Conservation (phyloP, 176 grass and related monocot genomes). For the Zea mays region DNA sequence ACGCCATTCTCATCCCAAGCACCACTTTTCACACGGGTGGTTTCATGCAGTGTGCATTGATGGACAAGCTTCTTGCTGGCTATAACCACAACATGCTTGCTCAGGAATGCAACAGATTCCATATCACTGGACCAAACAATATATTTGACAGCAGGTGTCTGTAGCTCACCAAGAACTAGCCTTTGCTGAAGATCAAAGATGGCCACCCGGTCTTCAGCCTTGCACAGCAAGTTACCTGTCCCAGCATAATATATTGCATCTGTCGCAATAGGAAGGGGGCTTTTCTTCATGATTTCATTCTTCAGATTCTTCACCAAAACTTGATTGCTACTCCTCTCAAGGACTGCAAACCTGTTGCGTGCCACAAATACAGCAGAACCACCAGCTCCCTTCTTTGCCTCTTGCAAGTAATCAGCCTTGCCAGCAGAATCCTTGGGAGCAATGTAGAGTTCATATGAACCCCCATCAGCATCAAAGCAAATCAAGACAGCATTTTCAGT, state of each 20-base stretch:
- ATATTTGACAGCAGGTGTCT: conserved; percentile 78
- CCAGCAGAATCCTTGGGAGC: conserved; percentile 78
- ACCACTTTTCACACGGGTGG: conserved; percentile 97
- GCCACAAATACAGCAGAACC: conserved; percentile 82
- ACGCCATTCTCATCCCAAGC: conserved; percentile 52
- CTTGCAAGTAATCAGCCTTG: conserved; percentile 76
- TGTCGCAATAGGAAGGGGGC: conserved; percentile 71
- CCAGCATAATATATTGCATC: conserved; percentile 94
- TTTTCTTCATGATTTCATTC: conserved; percentile 95
- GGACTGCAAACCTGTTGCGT: conserved; percentile 83
- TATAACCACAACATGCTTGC: conserved; percentile 90
- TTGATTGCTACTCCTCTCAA: conserved; percentile 87
- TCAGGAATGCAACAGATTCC: conserved; percentile 91
- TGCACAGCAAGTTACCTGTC: conserved; percentile 82
- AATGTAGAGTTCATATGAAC: conserved; percentile 84
- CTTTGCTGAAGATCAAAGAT: conserved; percentile 95
- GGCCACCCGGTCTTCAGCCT: conserved; percentile 75
- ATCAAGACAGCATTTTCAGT: conserved; percentile 93
- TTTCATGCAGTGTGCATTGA: conserved; percentile 88
- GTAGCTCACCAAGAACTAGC: conserved; percentile 82
- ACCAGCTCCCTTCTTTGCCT: conserved; percentile 77
- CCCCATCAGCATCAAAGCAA: conserved; percentile 86
- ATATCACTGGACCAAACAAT: conserved; percentile 93
- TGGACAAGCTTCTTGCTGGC: conserved; percentile 87
- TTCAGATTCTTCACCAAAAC: conserved; percentile 87